Conservation (phyloP, 805 yeast species). For the Metschnikowia lachancei region DNA sequence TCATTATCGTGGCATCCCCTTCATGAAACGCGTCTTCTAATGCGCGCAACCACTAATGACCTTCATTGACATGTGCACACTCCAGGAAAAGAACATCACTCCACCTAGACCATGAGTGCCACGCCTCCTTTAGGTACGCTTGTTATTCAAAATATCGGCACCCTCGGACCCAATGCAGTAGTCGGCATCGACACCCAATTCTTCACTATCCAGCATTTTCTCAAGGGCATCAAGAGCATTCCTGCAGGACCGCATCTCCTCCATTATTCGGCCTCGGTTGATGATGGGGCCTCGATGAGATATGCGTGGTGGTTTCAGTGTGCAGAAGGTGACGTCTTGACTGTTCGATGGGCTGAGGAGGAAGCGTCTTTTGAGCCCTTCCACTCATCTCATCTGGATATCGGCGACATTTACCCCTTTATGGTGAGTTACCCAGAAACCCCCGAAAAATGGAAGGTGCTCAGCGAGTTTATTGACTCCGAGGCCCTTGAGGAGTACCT, state of each 20-base stretch:
- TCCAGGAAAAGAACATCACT: neutral
- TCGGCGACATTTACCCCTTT: constrained; percentile 27
- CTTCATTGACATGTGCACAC: neutral
- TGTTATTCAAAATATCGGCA: constrained; percentile 19
- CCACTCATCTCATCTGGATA: constrained; percentile 23
- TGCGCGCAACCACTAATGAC: neutral
- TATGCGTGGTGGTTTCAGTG: constrained; percentile 42
- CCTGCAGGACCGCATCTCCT: constrained; percentile 53
- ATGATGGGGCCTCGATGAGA: constrained; percentile 26
- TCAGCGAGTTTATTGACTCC: constrained; percentile 22
- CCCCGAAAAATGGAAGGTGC: constrained; percentile 16
- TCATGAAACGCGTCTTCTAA: too few species aligned
- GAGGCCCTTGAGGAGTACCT: constrained; percentile 23
- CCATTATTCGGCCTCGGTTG: constrained; percentile 40
- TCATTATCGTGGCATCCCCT: too few species aligned
- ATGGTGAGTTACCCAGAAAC: constrained; percentile 43
- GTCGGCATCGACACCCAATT: constrained; percentile 51
- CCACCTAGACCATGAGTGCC: constrained; percentile 3
- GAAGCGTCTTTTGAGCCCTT: neutral
- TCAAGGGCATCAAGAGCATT: constrained; percentile 52
- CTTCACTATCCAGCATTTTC: constrained; percentile 38
- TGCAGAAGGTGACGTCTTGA: constrained; percentile 31
- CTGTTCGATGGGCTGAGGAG: constrained; percentile 36
- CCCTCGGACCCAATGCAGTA: constrained; percentile 16
- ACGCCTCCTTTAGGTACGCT: constrained; percentile 27